A percentile compares a stretch with the other conserved stretches of the same genome.
Conservation (phyloP, 345 rosid species). For the Trapa incisa region DNA sequence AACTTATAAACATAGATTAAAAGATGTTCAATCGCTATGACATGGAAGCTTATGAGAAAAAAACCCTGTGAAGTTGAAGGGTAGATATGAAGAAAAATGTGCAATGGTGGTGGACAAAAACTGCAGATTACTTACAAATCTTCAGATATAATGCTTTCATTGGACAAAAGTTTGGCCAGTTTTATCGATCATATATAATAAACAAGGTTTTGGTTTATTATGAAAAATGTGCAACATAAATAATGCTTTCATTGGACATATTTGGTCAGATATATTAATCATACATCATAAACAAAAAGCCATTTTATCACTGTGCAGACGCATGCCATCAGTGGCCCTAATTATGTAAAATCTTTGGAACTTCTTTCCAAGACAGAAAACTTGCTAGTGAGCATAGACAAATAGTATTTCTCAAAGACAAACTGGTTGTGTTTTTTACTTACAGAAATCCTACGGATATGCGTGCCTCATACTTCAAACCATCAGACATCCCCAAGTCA, state of each 20-base stretch:
- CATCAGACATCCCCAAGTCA: conserved; percentile 84
- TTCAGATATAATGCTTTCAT: too few species aligned
- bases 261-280: too few species aligned
- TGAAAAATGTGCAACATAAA: too few species aligned
- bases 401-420: background rate
- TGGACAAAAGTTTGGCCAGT: background rate
- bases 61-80: background rate
- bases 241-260: too few species aligned
- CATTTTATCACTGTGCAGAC: background rate
- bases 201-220: too few species aligned
- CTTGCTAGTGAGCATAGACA: background rate
- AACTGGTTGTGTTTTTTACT: conserved; percentile 18
- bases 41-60: background rate
- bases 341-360: background rate
- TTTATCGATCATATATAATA: background rate
- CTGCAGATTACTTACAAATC: background rate
- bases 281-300: background rate
- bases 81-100: background rate
- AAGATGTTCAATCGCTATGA: background rate
- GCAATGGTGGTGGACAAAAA: background rate
- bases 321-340: background rate
- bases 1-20: background rate
- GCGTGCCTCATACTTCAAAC: conserved; percentile 59
- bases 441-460: conserved; percentile 76
- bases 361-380: background rate